These are phyloP conservation scores for Geotrichum klebahnii DNA, from an alignment of 1,139 yeast genomes.

Conservation along the genomic window DNA sequence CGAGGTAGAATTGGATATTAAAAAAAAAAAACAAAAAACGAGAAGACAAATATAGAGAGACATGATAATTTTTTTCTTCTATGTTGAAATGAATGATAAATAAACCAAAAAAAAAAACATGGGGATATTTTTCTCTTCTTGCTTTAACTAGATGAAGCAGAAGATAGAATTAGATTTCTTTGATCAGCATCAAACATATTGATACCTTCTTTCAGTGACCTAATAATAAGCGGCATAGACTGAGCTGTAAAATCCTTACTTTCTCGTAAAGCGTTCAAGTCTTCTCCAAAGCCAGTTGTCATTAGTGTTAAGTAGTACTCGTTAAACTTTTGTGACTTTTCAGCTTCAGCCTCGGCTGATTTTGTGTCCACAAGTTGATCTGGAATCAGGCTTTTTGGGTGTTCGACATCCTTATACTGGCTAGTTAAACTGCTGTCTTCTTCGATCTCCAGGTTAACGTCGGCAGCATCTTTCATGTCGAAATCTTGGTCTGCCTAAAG, in stretches of 20 bases:
- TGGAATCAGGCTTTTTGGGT: conserved; percentile 20
- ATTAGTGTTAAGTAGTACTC: conserved; percentile 36
- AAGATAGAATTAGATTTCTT: conserved; percentile 26
- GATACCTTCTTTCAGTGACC: conserved; percentile 40
- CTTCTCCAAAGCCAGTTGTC: conserved; percentile 40
- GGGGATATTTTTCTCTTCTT: neutral
- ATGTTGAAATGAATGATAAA: neutral
- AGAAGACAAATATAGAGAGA: neutral
- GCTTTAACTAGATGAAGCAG: conserved; percentile 1
- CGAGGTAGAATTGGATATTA: conserved; percentile 28
- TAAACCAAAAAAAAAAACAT: neutral
- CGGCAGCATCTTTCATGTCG: conserved; percentile 16
- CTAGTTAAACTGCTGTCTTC: conserved; percentile 8
- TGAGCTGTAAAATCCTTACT: conserved; percentile 39
- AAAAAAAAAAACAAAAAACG: neutral
- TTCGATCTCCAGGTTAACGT: conserved; percentile 16
- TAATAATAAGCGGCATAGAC: conserved; percentile 37
- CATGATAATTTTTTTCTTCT: too few relatives aligned
- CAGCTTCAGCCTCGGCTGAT: conserved; percentile 19
- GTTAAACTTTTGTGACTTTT: conserved; percentile 32
- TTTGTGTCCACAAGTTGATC: conserved; percentile 10
- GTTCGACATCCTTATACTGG: conserved; percentile 8
- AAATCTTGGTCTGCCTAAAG: conserved; percentile 4
- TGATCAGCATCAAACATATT: conserved; percentile 40
- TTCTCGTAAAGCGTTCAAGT: conserved; percentile 38